A percentile compares a stretch with the other conserved stretches of the same genome.
Conservation (phyloP, 257 asterid genomes). For the Parsonsia alboflavescens region DNA sequence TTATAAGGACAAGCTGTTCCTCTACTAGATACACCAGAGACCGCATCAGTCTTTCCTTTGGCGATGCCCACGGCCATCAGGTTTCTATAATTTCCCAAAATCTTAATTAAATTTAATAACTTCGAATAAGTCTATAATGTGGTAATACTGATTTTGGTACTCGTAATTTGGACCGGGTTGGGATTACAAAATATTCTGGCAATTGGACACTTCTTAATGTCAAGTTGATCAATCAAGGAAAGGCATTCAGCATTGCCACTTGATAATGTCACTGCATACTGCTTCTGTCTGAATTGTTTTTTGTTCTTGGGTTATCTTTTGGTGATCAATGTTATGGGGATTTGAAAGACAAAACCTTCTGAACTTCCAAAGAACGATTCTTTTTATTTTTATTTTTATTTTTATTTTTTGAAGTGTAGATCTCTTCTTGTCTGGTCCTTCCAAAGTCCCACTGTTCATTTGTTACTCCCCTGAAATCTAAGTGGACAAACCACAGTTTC, state of each 20-base stretch:
- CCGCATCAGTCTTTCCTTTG: slow-evolving; percentile 80
- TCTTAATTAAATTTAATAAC: not conserved
- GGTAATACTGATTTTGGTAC: not conserved
- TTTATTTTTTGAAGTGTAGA: not conserved
- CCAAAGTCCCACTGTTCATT: not conserved
- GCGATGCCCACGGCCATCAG: slow-evolving; percentile 98
- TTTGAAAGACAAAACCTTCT: not conserved
- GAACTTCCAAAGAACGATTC: not conserved
- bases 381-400: no score
- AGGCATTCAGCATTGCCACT: not conserved
- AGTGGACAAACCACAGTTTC: not conserved
- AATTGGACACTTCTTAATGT: not conserved
- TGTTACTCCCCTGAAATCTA: not conserved
- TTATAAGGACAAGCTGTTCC: slow-evolving; percentile 74
- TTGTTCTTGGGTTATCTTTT: not conserved
- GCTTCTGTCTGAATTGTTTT: no score
- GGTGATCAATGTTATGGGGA: not conserved
- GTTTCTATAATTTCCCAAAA: slow-evolving; percentile 25
- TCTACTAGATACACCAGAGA: slow-evolving; percentile 71
- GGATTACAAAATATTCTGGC: not conserved
- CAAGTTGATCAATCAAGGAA: not conserved
- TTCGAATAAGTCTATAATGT: not conserved
- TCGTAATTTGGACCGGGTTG: not conserved
- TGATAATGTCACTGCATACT: not conserved
- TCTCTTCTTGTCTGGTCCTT: not conserved